Evolutionary conservation across 139 green algal species (phyloP).

Genomic region (Tetraselmis chui): DNA sequence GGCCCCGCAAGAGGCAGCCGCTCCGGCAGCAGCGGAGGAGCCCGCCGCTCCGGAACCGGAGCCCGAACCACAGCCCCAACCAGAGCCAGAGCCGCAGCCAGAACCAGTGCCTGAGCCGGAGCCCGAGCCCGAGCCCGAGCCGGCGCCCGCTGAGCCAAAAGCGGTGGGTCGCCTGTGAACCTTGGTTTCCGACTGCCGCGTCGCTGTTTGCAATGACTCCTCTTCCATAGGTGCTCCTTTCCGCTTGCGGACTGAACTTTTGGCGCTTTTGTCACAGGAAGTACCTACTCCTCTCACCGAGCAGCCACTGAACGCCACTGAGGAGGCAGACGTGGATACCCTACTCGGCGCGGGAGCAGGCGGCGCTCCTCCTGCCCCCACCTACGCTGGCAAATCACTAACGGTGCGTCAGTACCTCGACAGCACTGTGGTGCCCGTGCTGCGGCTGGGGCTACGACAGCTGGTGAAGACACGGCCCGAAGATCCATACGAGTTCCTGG

Average conservation of each 20-base stretch:
- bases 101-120: not conserved
- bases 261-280: too few species aligned
- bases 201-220: not conserved
- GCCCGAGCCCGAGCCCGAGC: slow-evolving; percentile 1
- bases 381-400: not conserved
- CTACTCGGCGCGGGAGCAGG: not conserved
- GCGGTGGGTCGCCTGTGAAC: not conserved
- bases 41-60: not conserved
- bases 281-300: not conserved
- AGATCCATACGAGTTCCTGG: slow-evolving; percentile 22
- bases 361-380: not conserved
- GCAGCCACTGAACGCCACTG: not conserved
- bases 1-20: not conserved
- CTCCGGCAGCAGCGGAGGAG: not conserved
- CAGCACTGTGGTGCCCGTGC: slow-evolving; percentile 19
- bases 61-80: not conserved
- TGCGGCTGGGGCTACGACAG: slow-evolving; percentile 10
- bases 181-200: not conserved
- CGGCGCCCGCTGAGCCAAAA: not conserved
- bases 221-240: too few species aligned
- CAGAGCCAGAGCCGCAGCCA: not conserved
- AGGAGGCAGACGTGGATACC: not conserved
- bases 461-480: slow-evolving; percentile 19
- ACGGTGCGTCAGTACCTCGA: slow-evolving; percentile 24
- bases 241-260: too few species aligned